Conservation (phyloP, 2,329 filamentous ascomycete genomes). For the Xylariaceae sp. region DNA sequence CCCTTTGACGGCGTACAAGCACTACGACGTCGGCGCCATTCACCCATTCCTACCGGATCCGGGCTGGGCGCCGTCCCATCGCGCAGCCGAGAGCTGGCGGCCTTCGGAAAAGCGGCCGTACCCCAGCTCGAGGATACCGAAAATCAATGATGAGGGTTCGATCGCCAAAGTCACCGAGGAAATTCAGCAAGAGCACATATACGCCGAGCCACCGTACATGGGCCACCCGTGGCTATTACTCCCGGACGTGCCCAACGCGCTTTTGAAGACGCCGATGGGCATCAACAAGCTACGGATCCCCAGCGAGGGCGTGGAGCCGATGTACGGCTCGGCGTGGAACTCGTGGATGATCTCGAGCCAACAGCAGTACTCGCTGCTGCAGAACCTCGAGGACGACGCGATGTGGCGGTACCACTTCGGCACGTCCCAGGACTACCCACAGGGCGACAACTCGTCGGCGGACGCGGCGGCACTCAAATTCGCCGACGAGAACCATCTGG, state of each 20-base stretch:
- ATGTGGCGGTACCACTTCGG: constrained; percentile 45
- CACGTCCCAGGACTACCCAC: constrained; percentile 22
- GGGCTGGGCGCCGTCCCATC: constrained; percentile 19
- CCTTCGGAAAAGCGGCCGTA: constrained; percentile 26
- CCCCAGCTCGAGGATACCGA: constrained; percentile 13
- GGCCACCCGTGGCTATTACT: constrained; percentile 51
- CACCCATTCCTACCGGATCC: constrained; percentile 49
- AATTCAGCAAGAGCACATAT: constrained; percentile 22
- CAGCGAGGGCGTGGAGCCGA: constrained; percentile 10
- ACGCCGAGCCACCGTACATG: constrained; percentile 28
- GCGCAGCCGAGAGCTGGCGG: constrained; percentile 33
- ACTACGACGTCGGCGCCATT: constrained; percentile 48
- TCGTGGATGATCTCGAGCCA: constrained; percentile 48
- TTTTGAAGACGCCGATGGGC: constrained; percentile 43
- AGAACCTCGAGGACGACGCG: constrained; percentile 43
- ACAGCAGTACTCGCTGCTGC: constrained; percentile 43
- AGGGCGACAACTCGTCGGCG: constrained; percentile 9
- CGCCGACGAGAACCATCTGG: constrained; percentile 6
- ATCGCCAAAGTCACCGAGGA: constrained; percentile 5
- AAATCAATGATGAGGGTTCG: constrained; percentile 10
- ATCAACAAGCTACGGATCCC: constrained; percentile 31
- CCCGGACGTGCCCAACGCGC: constrained; percentile 23
- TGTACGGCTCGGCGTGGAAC: constrained; percentile 36
- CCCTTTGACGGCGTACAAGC: constrained; percentile 48
- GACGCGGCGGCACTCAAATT: constrained; percentile 3